Conservation (phyloP, 2,329 filamentous ascomycete genomes). For the Colletotrichum sp. region DNA sequence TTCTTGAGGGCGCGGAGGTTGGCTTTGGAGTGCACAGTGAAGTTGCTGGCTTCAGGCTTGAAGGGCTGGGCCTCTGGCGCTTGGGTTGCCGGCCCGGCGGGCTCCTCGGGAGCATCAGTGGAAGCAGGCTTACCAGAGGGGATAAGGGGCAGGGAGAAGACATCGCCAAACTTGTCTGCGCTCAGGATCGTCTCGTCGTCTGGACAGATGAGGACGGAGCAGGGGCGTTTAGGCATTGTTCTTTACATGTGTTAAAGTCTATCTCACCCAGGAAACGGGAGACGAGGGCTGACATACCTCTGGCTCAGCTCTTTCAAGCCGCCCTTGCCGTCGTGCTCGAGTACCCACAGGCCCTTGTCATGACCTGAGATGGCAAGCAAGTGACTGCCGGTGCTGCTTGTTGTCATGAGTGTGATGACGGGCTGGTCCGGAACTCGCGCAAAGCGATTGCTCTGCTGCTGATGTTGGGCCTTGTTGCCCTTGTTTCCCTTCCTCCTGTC, state of each 20-base stretch:
- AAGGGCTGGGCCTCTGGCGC: constrained; percentile 33
- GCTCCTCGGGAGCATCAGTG: constrained; percentile 9
- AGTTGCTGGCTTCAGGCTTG: constrained; percentile 59
- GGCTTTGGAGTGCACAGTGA: constrained; percentile 69
- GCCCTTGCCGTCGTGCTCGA: constrained; percentile 69
- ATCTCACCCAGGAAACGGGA: constrained; percentile 2
- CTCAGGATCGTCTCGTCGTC: constrained; percentile 77
- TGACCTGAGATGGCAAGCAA: constrained; percentile 84
- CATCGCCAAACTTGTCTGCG: constrained; percentile 96
- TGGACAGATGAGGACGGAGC: constrained; percentile 72
- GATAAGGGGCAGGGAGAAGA: constrained; percentile 84
- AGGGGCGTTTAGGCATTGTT: constrained; percentile 91
- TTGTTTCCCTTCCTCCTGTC: constrained; percentile 31
- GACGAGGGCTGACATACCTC: constrained; percentile 56
- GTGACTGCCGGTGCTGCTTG: constrained; percentile 69
- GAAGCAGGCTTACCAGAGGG: constrained; percentile 24
- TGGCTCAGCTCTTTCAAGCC: constrained; percentile 71
- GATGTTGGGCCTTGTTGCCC: constrained; percentile 6
- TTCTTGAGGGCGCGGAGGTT: constrained; percentile 66
- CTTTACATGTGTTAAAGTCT: constrained; percentile 43
- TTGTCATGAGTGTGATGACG: constrained; percentile 72
- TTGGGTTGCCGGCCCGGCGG: constrained; percentile 23
- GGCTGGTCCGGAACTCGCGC: constrained; percentile 55
- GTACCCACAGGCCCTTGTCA: constrained; percentile 89
- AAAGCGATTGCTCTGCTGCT: constrained; percentile 30